A percentile compares a stretch with the other conserved stretches of the same genome.
Conservation (phyloP, 352 stramenopile species). For the Globisporangium polare region DNA sequence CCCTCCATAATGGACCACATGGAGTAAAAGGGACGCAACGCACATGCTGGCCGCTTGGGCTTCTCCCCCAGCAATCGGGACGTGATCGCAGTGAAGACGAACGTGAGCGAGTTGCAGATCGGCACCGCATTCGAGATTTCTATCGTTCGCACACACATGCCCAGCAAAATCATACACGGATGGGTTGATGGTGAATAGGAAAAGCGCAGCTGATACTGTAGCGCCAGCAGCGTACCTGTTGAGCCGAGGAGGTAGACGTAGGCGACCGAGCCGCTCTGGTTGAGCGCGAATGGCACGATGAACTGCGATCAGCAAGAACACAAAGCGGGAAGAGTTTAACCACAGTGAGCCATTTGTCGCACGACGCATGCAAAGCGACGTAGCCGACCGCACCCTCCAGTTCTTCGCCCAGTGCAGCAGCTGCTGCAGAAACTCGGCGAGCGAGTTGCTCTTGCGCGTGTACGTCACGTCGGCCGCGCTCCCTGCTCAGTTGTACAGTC, state of each 20-base stretch:
- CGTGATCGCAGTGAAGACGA: conserved; percentile 84
- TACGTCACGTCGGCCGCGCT: conserved; percentile 52
- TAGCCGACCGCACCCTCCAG: conserved; percentile 46
- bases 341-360: not conserved
- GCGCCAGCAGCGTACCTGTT: conserved; percentile 28
- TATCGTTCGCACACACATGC: conserved; percentile 10
- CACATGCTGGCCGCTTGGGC: conserved; percentile 64
- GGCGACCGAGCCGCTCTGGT: conserved; percentile 79
- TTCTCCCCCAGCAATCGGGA: conserved; percentile 73
- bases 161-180: not conserved
- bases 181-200: no score
- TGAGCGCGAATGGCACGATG: conserved; percentile 74
- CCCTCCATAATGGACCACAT: not conserved
- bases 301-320: conserved; percentile 35
- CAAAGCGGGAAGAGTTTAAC: not conserved
- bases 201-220: no score
- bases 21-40: conserved; percentile 15
- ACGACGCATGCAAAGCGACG: not conserved
- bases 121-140: conserved; percentile 84
- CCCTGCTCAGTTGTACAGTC: conserved; percentile 23
- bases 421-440: conserved; percentile 43
- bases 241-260: conserved; percentile 81
- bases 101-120: conserved; percentile 88
- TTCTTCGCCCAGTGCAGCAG: conserved; percentile 51
- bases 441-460: conserved; percentile 53